Evolutionary conservation across 2,329 filamentous ascomycete genomes (phyloP).

Genomic region (Pseudofabraea citricarpa): DNA sequence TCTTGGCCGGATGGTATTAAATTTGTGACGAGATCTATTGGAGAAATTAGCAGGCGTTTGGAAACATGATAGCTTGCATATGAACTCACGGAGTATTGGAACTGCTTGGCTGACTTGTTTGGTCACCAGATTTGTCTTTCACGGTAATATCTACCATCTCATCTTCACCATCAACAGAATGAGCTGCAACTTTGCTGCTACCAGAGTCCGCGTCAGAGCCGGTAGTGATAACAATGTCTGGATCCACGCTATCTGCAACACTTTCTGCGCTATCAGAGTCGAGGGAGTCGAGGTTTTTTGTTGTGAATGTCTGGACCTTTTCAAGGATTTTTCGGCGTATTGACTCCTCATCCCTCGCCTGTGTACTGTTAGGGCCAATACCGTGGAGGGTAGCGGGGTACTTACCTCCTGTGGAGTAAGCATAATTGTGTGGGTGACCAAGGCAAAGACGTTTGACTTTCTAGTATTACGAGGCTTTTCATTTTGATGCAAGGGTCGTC

Average conservation of each 20-base stretch:
- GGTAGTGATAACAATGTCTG: conserved; percentile 64
- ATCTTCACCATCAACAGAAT: conserved; percentile 83
- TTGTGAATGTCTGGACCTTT: conserved; percentile 72
- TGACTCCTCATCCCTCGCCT: conserved; percentile 55
- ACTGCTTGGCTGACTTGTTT: no score
- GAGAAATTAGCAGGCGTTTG: neutral
- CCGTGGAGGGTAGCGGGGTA: neutral
- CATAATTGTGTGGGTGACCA: conserved; percentile 65
- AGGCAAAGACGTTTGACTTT: conserved; percentile 25
- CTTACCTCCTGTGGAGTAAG: conserved; percentile 68
- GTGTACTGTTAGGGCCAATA: conserved; percentile 13
- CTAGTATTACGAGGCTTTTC: conserved; percentile 24
- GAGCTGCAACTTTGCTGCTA: conserved; percentile 67
- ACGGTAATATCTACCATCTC: conserved; percentile 88
- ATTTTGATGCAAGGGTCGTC: conserved; percentile 34
- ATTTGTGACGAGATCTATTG: conserved; percentile 12
- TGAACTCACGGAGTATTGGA: neutral
- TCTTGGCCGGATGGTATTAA: conserved; percentile 36
- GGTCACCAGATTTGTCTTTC: conserved; percentile 49
- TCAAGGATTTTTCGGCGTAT: conserved; percentile 78
- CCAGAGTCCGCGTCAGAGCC: conserved; percentile 60
- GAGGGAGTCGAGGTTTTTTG: conserved; percentile 50
- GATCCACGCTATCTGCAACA: conserved; percentile 52
- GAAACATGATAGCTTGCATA: no score
- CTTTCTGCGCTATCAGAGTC: conserved; percentile 31